Base-by-base conservation (phyloP, 805 yeast genomes). In the Torulaspora gathmanii region DNA sequence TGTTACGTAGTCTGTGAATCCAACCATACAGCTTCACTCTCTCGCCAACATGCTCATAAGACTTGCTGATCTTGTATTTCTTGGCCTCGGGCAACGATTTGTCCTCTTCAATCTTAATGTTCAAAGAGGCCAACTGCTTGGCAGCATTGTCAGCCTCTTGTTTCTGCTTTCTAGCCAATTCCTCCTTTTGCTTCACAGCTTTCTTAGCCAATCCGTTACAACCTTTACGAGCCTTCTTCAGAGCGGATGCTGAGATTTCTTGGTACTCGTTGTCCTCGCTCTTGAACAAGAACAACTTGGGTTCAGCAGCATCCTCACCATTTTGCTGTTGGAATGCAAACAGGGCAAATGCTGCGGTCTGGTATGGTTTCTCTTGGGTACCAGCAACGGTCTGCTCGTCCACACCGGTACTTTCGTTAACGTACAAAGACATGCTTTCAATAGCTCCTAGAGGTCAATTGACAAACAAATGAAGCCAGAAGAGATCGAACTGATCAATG, bases 221-320 rank as follows among this genome's bases (percentile, higher is more conserved):
- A 49, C 96, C 97, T 68, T 93, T 93, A 69, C 86, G 87, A 57
- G 98, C 97, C 71, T 91, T 93, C 72, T 93, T 93, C 63, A 91
- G 71, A 5, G 96, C 97, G 42, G 95, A 82, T 4, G 96, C 88
- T 13, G 89, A 74, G 62, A 95, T 90, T 58, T 84, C 91, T 55
- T 71, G 77, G 63, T 77, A 91, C 33, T 75, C 78, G 25, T 56
- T 56, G 13, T 61, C 65, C 47, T 64, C 68, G 12, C 52, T 46
- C 52, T 70, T 72, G 69, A 73, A 80, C 31, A 83, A 77, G 35
- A 76, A 70, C 30, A 85, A 62, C 58, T 78, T 79, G 26, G 67
- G 65, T 53, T 65, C 69, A 25, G 53, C 40, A 48, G 82, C 74
- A 38, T 50, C 61, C 25, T 52, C 67, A 13, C 74, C 75, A 23